Conservation (phyloP, 257 asterid species). For the Penstemon newberryi region DNA sequence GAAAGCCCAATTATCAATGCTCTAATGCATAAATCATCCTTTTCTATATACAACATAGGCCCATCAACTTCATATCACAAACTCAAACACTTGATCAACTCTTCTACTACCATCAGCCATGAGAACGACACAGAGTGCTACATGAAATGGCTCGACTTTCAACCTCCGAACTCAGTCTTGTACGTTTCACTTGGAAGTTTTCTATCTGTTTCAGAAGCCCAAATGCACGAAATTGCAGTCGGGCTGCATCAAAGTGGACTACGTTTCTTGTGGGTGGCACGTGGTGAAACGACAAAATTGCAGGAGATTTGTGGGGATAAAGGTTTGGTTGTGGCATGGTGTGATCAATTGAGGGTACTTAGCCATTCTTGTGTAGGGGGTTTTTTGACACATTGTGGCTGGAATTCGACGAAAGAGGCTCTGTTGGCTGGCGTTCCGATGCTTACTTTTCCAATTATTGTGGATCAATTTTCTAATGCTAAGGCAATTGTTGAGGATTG, state of each 20-base stretch:
- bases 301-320: slow-evolving; percentile 21
- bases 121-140: slow-evolving; percentile 10
- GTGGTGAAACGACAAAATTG: slow-evolving; percentile 29
- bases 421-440: slow-evolving; percentile 49
- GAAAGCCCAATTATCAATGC: slow-evolving; percentile 44
- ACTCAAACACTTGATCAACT: neutral
- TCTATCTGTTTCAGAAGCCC: slow-evolving; percentile 41
- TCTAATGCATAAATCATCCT: slow-evolving; percentile 27
- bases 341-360: slow-evolving; percentile 58
- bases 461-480: slow-evolving; percentile 55
- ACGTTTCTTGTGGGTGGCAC: slow-evolving; percentile 56
- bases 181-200: slow-evolving; percentile 67
- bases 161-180: slow-evolving; percentile 49
- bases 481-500: slow-evolving; percentile 60
- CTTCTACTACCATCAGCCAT: neutral
- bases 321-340: slow-evolving; percentile 67
- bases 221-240: slow-evolving; percentile 46
- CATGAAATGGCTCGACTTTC: slow-evolving; percentile 51
- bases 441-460: slow-evolving; percentile 47
- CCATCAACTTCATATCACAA: slow-evolving; percentile 39
- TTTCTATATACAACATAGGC: slow-evolving; percentile 45
- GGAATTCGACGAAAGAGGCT: slow-evolving; percentile 71
- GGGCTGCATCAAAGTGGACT: slow-evolving; percentile 48
- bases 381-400: slow-evolving; percentile 72
- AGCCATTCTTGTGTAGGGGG: slow-evolving; percentile 58